Conservation (phyloP, 2,329 filamentous ascomycete species). For the Trematosphaeria pertusa region DNA sequence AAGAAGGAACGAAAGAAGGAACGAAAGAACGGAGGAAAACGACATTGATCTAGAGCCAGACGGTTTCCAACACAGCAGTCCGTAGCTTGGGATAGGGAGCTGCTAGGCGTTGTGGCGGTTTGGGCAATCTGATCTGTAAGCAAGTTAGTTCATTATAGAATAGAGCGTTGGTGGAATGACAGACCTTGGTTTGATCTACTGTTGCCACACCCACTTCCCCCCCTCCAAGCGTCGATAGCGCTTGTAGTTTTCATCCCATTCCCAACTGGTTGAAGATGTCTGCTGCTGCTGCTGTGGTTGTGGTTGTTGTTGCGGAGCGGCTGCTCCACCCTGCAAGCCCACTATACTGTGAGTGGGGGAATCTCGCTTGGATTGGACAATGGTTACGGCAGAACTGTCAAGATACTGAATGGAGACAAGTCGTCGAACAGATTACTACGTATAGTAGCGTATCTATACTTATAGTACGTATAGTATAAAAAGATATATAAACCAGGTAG, state of each 20-base stretch:
- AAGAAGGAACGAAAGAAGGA: not conserved
- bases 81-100: not conserved
- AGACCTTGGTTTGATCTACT: not conserved
- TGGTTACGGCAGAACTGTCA: constrained; percentile 1
- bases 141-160: not conserved
- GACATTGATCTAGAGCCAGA: not conserved
- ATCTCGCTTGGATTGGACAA: constrained; percentile 12
- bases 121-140: too few species aligned
- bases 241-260: not conserved
- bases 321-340: too few species aligned
- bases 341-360: constrained; percentile 5
- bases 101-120: not conserved
- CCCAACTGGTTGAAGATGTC: not conserved
- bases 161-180: not conserved
- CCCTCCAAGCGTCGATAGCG: not conserved
- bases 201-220: not conserved
- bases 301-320: too few species aligned
- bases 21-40: not conserved
- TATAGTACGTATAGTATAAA: too few species aligned
- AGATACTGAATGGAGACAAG: constrained; percentile 4
- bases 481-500: too few species aligned
- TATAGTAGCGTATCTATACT: too few species aligned
- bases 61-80: not conserved
- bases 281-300: not conserved
- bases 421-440: too few species aligned